Base-by-base conservation (phyloP, 805 yeast genomes). In the Phaffomyces thermotolerans region DNA sequence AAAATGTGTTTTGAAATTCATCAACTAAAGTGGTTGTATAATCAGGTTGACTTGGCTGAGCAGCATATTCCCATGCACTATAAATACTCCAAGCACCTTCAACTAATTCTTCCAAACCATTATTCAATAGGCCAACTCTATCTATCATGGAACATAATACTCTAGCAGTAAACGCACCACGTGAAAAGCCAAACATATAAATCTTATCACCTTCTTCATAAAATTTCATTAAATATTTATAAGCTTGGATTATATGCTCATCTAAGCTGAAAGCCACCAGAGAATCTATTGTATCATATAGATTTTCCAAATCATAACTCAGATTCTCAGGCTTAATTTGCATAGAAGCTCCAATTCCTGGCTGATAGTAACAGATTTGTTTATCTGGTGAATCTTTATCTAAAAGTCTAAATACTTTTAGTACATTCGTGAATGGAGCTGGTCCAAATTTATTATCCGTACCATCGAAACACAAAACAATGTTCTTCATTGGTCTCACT, bases 131-230 rank as follows among this genome's bases (percentile, higher is more conserved):
- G 0, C 87, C 88, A n/a, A 81, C 78, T 34, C 74, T 59, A 48
- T 75, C 82, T 14, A 81, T 62, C 84, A 81, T 76, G 1, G 84
- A 84, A 3, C 81, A 76, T 20, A 81, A 57, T 1, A 81, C 76
- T 37, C 86, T 66, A 0, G 84, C 85, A 6, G 77, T 68, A 53
- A 79, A 79, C 6, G 85, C 81, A 10, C 88, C 89, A 25, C 88
- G 66, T 40, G 73, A 68, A 52, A 78, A 79, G 0, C 87, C 86
- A 65, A 79, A 74, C 52, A 81, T 58, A 47, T 61, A 75, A 13
- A 81, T 71, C 41, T 59, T 64, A 52, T 78, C 84, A 0, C 79
- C 80, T 1, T 56, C 53, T 34, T 62, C 59, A 50, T 76, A 79
- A 51, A 66, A 65, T 32, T 63, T 60, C 69, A 77, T 70, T 33